These are phyloP conservation scores for Atkinsonella texensis DNA, from an alignment of 2,329 filamentous ascomycete species.

Conservation along the genomic window DNA sequence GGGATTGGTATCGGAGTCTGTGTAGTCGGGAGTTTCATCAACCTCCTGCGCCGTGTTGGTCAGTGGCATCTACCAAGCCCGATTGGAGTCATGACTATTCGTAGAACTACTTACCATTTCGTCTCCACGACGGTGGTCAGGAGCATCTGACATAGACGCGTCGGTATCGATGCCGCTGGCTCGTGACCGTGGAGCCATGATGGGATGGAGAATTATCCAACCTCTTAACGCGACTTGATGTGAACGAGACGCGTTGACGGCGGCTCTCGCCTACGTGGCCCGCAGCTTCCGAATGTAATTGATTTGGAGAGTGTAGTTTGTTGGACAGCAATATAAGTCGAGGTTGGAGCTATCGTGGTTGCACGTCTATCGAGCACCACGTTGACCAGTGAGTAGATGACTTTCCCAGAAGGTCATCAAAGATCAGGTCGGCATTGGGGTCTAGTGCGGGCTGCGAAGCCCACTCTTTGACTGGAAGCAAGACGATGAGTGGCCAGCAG, in stretches of 20 bases:
- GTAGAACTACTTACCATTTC: slow-evolving; percentile 33
- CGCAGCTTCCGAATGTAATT: neutral
- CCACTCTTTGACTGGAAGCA: slow-evolving; percentile 9
- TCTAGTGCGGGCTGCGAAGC: slow-evolving; percentile 18
- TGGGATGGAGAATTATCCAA: slow-evolving; percentile 17
- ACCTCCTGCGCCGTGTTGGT: slow-evolving; percentile 33
- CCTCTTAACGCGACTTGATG: slow-evolving; percentile 42
- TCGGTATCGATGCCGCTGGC: slow-evolving; percentile 43
- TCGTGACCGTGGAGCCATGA: slow-evolving; percentile 44
- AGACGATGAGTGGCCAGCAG: neutral
- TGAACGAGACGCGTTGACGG: slow-evolving; percentile 32
- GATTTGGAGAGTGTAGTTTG: neutral
- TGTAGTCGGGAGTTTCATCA: slow-evolving; percentile 54
- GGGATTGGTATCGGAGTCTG: slow-evolving; percentile 54
- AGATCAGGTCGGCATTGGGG: slow-evolving; percentile 16
- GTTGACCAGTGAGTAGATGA: slow-evolving; percentile 15
- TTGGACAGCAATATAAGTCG: neutral
- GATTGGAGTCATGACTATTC: neutral
- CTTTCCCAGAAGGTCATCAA: slow-evolving; percentile 20
- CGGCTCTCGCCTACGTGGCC: slow-evolving; percentile 5
- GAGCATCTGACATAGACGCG: slow-evolving; percentile 52
- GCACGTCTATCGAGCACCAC: slow-evolving; percentile 7
- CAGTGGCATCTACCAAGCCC: neutral
- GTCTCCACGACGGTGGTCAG: slow-evolving; percentile 32
- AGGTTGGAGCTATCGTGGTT: neutral